Conservation (phyloP, 148 eudicot species). For the Suaeda aralocaspica region DNA sequence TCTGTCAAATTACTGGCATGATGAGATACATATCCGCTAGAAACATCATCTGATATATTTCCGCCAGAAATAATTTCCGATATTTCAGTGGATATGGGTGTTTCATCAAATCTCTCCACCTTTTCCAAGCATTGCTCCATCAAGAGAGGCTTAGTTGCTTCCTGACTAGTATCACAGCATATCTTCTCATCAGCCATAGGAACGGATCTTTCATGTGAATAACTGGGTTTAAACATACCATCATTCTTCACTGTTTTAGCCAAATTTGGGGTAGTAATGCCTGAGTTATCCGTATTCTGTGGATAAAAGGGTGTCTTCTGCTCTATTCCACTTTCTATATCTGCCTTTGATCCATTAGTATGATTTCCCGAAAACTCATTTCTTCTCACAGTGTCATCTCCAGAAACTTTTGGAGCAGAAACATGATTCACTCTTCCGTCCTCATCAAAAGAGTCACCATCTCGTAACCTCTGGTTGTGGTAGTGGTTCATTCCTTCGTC, state of each 20-base stretch:
- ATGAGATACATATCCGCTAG: constrained; percentile 2
- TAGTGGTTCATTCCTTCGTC: constrained; percentile 11
- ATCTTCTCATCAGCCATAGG: constrained; percentile 14
- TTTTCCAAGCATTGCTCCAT: constrained; percentile 25
- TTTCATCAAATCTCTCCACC: constrained; percentile 18
- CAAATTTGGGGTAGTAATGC: constrained; percentile 7
- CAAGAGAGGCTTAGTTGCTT: constrained; percentile 9
- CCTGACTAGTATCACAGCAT: constrained; percentile 16
- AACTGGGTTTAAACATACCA: constrained; percentile 12
- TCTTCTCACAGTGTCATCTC: constrained; percentile 9
- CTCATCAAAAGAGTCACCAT: constrained; percentile 21
- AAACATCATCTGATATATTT: constrained; percentile 17
- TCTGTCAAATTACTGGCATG: constrained; percentile 18
- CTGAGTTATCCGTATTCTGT: constrained; percentile 6
- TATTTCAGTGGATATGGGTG: constrained; percentile 1
- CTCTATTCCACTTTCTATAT: constrained; percentile 5
- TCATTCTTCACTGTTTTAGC: neutral
- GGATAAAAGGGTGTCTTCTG: constrained; percentile 9
- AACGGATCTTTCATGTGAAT: constrained; percentile 23
- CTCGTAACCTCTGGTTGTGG: constrained; percentile 21
- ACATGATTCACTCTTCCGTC: constrained; percentile 19
- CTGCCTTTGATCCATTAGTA: constrained; percentile 17
- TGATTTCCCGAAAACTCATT: constrained; percentile 10
- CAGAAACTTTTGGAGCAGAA: constrained; percentile 12
- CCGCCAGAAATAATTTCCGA: constrained; percentile 8